A percentile compares a stretch with the other conserved stretches of the same genome.
Conservation (phyloP, 2,329 filamentous ascomycete species). For the Talaromyces sp. region DNA sequence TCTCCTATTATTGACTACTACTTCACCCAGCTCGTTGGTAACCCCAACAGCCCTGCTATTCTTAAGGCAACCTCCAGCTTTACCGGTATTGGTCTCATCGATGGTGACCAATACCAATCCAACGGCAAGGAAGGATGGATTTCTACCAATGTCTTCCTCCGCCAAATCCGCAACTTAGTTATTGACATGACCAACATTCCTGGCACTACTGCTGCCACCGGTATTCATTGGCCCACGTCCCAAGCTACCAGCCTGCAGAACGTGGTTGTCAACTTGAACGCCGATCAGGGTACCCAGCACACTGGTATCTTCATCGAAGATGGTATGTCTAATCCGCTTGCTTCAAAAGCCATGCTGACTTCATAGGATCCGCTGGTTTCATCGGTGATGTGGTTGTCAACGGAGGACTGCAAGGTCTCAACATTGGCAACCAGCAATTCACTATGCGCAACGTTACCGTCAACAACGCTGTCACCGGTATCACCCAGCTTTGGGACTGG, state of each 20-base stretch:
- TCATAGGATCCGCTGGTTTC: conserved; percentile 54
- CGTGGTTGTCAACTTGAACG: conserved; percentile 57
- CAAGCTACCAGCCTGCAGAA: conserved; percentile 62
- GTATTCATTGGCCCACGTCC: conserved; percentile 54
- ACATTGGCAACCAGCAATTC: conserved; percentile 64
- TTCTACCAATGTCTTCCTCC: conserved; percentile 60
- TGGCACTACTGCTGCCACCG: conserved; percentile 28
- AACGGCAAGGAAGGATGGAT: conserved; percentile 37
- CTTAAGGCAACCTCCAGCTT: conserved; percentile 55
- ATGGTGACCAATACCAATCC: conserved; percentile 52
- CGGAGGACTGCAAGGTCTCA: conserved; percentile 58
- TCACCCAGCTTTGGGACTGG: conserved; percentile 60
- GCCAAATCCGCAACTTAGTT: conserved; percentile 63
- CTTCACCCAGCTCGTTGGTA: conserved; percentile 62
- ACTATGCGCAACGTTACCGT: conserved; percentile 58
- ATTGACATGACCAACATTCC: conserved; percentile 52
- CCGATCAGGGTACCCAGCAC: conserved; percentile 47
- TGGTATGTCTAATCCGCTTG: conserved; percentile 29
- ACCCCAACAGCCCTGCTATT: conserved; percentile 55
- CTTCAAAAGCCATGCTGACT: not conserved
- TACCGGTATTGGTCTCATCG: conserved; percentile 54
- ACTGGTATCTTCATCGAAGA: conserved; percentile 60
- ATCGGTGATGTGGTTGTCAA: conserved; percentile 59
- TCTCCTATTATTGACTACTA: conserved; percentile 60
- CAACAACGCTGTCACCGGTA: conserved; percentile 50